Evolutionary conservation across 73 alveolate genomes (phyloP).

Genomic region (Tetrahymena thermophila): DNA sequence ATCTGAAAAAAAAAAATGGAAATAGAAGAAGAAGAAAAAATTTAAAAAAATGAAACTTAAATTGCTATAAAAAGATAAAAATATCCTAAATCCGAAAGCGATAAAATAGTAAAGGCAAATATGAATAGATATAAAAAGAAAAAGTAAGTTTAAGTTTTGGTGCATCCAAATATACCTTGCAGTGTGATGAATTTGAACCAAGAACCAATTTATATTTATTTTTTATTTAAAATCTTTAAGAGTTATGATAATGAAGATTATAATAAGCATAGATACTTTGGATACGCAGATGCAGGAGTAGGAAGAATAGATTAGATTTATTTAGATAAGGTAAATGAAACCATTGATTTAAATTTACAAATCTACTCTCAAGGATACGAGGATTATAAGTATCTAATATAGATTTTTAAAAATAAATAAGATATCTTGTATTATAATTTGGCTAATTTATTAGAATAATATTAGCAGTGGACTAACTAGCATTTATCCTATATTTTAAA

Average conservation of each 20-base stretch:
- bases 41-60: background rate
- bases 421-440: background rate
- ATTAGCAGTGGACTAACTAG: background rate
- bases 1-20: background rate
- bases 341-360: background rate
- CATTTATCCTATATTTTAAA: background rate
- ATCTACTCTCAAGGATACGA: background rate
- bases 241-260: background rate
- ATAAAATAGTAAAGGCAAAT: background rate
- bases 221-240: background rate
- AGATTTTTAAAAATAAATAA: background rate
- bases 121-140: background rate
- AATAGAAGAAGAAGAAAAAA: background rate
- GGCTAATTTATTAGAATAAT: background rate
- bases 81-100: background rate
- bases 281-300: background rate
- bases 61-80: background rate
- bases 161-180: background rate
- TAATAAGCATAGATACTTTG: background rate
- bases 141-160: background rate
- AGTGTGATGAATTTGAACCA: background rate
- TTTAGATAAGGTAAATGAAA: background rate
- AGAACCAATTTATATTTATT: background rate
- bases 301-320: background rate
- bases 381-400: background rate